phyloP scores from a whole-genome alignment of 1,139 yeast species.

The Chernovozyma aurita region DNA sequence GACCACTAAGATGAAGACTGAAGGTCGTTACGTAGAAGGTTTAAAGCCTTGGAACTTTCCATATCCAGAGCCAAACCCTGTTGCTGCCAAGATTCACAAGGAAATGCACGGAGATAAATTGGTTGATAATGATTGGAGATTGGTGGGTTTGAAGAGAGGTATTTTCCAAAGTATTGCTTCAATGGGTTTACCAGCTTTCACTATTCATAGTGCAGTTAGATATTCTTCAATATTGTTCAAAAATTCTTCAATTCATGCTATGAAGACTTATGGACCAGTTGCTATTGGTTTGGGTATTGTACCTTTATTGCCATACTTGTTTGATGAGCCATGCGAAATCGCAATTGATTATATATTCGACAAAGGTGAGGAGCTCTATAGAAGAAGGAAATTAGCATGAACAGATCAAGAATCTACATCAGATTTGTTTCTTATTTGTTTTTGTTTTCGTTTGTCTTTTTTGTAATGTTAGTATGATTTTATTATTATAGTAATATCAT shows the following conservation, averaged over 20 bases:
- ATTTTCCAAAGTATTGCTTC: slow-evolving; percentile 77
- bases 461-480: background rate
- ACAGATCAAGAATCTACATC: too few relatives aligned
- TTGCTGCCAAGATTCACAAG: slow-evolving; percentile 32
- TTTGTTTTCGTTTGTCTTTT: background rate
- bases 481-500: background rate
- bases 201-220: slow-evolving; percentile 75
- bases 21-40: slow-evolving; percentile 61
- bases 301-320: slow-evolving; percentile 71
- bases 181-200: slow-evolving; percentile 85
- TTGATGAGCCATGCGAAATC: slow-evolving; percentile 79
- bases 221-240: slow-evolving; percentile 59
- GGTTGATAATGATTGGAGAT: slow-evolving; percentile 58
- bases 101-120: slow-evolving; percentile 20
- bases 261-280: slow-evolving; percentile 72
- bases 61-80: slow-evolving; percentile 40
- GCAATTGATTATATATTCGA: slow-evolving; percentile 64
- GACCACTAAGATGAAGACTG: slow-evolving; percentile 65
- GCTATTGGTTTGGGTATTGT: slow-evolving; percentile 72
- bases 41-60: slow-evolving; percentile 64
- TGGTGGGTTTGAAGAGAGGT: slow-evolving; percentile 65
- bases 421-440: too few relatives aligned
- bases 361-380: slow-evolving; percentile 43
- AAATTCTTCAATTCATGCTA: slow-evolving; percentile 30
- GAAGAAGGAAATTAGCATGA: slow-evolving; percentile 3